Conservation (phyloP, 371 early-diverging fungal genomes). For the Mortierella sp. region DNA sequence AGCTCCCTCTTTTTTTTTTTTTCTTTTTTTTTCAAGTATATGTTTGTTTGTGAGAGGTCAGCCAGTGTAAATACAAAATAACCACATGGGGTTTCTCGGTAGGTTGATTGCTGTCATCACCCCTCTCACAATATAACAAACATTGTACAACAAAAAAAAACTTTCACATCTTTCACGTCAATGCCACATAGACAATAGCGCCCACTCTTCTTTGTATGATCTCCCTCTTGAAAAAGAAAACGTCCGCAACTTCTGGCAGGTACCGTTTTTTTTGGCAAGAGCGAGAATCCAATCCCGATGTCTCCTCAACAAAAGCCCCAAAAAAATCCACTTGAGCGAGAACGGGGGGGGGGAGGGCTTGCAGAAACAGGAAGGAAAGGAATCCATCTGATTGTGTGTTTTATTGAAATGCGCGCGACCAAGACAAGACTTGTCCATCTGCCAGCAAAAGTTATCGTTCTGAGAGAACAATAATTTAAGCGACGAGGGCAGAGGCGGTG, state of each 20-base stretch:
- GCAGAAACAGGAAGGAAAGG: slow-evolving; percentile 7
- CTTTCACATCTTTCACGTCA: too few species aligned
- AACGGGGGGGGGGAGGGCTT: neutral
- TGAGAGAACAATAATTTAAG: slow-evolving; percentile 62
- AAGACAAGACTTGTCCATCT: slow-evolving; percentile 15
- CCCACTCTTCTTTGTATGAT: neutral
- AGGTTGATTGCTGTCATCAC: slow-evolving; percentile 48
- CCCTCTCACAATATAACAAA: slow-evolving; percentile 30
- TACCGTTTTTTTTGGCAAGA: too few species aligned
- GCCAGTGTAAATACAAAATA: slow-evolving; percentile 58
- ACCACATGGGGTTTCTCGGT: slow-evolving; percentile 53
- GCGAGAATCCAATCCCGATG: neutral
- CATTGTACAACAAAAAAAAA: neutral
- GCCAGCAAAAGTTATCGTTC: slow-evolving; percentile 15
- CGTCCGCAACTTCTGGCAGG: neutral
- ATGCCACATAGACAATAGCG: too few species aligned
- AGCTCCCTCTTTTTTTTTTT: neutral
- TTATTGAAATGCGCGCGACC: slow-evolving; percentile 46
- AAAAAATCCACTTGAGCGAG: neutral
- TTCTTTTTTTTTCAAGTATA: too few species aligned
- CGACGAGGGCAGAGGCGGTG: slow-evolving; percentile 89
- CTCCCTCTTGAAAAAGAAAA: neutral
- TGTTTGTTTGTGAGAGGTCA: slow-evolving; percentile 45
- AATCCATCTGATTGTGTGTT: slow-evolving; percentile 23
- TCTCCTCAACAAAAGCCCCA: neutral